Evolutionary conservation across 1,284 basidiomycete species (phyloP), one percentile per base, ranked within the genome.

Genomic region (Ganoderma boninense): DNA sequence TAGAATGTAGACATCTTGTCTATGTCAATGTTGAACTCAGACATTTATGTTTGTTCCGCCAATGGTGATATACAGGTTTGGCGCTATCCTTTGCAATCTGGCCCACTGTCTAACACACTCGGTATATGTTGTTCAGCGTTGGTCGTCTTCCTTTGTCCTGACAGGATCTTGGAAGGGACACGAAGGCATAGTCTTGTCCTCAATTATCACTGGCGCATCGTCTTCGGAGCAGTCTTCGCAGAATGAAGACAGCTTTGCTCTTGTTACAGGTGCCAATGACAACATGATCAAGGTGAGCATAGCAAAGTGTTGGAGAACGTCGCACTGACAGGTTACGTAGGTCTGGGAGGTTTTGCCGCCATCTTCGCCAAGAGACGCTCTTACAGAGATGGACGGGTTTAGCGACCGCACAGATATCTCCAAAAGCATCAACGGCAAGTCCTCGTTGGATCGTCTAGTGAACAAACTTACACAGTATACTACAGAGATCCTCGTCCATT

Each of bases 211-310:
- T 0, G 78, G 72, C 11, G 42, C 71, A 71, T 76, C 80, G 65
- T 14, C 68, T 44, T 38, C 61, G 26, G 66, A 69, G 23, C 38
- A 11, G 3, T 42, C 60, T 43, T 14, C 61, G 20, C 57, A 32
- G 43, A 35, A 20, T 63, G 71, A 73, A 42, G 80, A 82, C 32
- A 80, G 80, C 29, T 84, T 82, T 65, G 82, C 83, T 13, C 84
- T 97, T 4, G 83, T 97, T 44, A 95, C 96, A 0, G 95, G 95
- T 13, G 95, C 92, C 0, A 96, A 94, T 76, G 96, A 97, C 74
- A 90, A 91, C 52, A 87, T 90, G 68, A 91, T 97, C 78, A 96
- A 96, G 82, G 94, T 93, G 73, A 43, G 74, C 54, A 65, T 29
- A 0, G 2, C 20, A 1, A n/a, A 8, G 29, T 6, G 16, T 11